phyloP scores from a whole-genome alignment of 139 green algal species.

The Chlorella sp. region DNA sequence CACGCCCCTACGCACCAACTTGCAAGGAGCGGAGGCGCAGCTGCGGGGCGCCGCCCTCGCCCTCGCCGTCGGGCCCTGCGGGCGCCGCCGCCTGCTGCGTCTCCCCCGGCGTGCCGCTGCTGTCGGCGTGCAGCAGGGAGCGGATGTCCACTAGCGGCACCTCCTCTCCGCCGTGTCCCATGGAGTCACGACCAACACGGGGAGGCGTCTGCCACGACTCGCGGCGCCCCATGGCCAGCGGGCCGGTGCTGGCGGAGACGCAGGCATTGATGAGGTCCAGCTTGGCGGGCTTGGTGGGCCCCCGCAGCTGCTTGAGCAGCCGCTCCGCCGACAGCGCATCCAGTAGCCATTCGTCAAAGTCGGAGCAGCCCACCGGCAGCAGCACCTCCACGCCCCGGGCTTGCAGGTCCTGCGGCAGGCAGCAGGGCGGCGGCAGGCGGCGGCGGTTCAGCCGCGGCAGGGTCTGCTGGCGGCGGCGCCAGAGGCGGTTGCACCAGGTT shows the following conservation, averaged over 20 bases:
- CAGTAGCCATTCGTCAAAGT: constrained; percentile 67
- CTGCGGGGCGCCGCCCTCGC: not conserved
- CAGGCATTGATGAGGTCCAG: constrained; percentile 33
- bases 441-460: not conserved
- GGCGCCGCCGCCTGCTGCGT: not conserved
- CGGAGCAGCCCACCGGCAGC: constrained; percentile 66
- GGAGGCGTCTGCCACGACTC: too few relatives aligned
- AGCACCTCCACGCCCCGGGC: constrained; percentile 41
- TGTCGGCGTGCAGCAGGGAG: constrained; percentile 3
- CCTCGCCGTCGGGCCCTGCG: not conserved
- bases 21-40: constrained; percentile 25
- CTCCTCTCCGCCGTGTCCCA: not conserved
- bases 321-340: constrained; percentile 54
- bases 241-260: not conserved
- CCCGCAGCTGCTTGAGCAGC: constrained; percentile 44
- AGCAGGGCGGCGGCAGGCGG: not conserved
- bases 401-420: constrained; percentile 41
- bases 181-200: not conserved
- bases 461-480: not conserved
- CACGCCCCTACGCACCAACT: not conserved
- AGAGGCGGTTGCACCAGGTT: not conserved
- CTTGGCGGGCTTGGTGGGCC: not conserved
- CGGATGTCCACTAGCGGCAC: not conserved
- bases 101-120: not conserved
- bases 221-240: not conserved